These are phyloP conservation scores for Filobasidium wieringae DNA, from an alignment of 768 basidiomycete genomes.

Conservation along the genomic window DNA sequence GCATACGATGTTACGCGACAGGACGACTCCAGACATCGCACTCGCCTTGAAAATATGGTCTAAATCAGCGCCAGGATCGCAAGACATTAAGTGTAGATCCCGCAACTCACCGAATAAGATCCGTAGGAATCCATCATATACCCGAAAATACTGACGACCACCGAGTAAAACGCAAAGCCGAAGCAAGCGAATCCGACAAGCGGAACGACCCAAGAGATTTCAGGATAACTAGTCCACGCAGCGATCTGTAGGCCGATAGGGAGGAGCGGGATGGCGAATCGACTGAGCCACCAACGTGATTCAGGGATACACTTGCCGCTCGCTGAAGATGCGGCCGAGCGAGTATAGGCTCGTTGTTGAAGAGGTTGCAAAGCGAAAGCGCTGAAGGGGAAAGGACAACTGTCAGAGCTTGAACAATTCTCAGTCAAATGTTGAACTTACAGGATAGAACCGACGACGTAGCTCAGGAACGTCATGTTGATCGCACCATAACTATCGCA, in stretches of 20 bases:
- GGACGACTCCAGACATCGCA: slow-evolving; percentile 20
- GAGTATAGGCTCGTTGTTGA: slow-evolving; percentile 18
- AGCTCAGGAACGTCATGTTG: slow-evolving; percentile 25
- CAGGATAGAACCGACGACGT: slow-evolving; percentile 24
- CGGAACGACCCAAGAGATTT: slow-evolving; percentile 22
- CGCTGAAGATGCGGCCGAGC: slow-evolving; percentile 6
- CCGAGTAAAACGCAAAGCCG: slow-evolving; percentile 26
- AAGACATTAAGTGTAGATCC: neutral
- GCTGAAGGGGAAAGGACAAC: neutral
- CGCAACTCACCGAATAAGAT: slow-evolving; percentile 19
- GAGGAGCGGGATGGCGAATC: slow-evolving; percentile 23
- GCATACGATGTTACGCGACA: slow-evolving; percentile 25
- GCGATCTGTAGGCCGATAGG: slow-evolving; percentile 25
- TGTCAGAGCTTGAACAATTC: neutral
- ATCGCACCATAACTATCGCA: slow-evolving; percentile 19
- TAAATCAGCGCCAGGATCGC: neutral
- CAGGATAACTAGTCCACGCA: slow-evolving; percentile 23
- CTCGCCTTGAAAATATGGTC: slow-evolving; percentile 6
- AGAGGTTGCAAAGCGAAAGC: slow-evolving; percentile 24
- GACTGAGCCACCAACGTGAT: slow-evolving; percentile 25
- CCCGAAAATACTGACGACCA: slow-evolving; percentile 25
- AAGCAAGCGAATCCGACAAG: slow-evolving; percentile 25
- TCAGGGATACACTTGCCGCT: slow-evolving; percentile 16
- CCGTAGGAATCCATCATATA: slow-evolving; percentile 28
- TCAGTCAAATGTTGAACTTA: neutral